Conservation (phyloP, 73 alveolate species). For the Durusdinium trenchii region DNA sequence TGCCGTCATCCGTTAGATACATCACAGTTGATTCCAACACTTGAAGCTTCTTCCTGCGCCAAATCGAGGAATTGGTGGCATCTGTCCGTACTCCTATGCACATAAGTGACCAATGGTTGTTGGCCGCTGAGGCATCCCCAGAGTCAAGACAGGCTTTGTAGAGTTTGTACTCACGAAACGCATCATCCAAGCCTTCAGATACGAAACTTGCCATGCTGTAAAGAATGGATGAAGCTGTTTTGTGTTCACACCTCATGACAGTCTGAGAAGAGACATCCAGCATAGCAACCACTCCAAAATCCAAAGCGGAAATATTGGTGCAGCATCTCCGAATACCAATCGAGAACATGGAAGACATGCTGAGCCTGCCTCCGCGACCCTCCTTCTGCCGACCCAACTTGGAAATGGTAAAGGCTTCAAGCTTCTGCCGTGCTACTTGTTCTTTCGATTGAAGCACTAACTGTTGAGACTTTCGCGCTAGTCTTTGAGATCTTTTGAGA, state of each 20-base stretch:
- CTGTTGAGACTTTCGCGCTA: too few relatives aligned
- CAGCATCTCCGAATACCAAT: background rate
- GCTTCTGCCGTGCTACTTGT: too few relatives aligned
- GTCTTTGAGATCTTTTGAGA: too few relatives aligned
- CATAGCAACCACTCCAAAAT: background rate
- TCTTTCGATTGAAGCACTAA: too few relatives aligned
- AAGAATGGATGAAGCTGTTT: background rate
- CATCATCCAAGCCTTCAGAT: background rate
- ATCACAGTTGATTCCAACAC: background rate
- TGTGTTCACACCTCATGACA: background rate
- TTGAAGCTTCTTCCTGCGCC: slow-evolving; percentile 7
- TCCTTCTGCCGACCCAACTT: background rate
- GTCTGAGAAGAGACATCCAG: background rate
- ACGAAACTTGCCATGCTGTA: background rate
- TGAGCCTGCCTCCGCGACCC: background rate
- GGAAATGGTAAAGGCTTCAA: background rate
- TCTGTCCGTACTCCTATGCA: background rate
- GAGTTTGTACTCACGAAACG: background rate
- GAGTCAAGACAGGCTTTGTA: background rate
- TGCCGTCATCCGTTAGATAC: background rate
- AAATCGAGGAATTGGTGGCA: background rate
- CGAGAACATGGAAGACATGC: background rate
- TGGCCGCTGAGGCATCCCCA: background rate
- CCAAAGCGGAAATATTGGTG: background rate
- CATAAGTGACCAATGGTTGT: background rate